Evolutionary conservation across 1,284 basidiomycete genomes (phyloP), one percentile per base, ranked within the genome.

Genomic region (Ganoderma multipileum): DNA sequence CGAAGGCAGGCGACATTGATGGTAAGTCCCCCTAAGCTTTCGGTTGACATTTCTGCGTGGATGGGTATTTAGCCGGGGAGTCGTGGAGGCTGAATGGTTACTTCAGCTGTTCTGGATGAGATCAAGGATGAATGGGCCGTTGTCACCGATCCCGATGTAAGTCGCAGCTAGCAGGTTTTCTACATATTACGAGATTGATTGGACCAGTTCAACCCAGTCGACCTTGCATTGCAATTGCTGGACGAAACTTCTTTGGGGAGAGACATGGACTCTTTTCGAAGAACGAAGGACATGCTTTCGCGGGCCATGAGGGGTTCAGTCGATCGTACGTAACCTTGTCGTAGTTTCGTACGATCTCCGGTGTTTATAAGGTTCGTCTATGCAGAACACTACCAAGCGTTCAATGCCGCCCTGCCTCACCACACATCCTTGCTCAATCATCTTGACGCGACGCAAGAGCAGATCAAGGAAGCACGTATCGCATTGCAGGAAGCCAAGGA

Each of bases 111-210:
- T 3, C 81, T 99, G 71, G 89, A 93, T 71, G 89, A 93, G 78
- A 94, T 98, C 71, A 90, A 89, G 75, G 91, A 93, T 72, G 95
- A 95, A 68, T 99, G 96, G 95, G 93, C 94, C 70, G 92, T 95
- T 75, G 89, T 97, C 58, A 89, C 94, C 68, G 89, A 95, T 72
- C 88, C 91, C 59, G 93, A 96, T 79, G 94, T 95, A 79, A 83
- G 90, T 76, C 41, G 39, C 28, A 18, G 16, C 50, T 65, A 58
- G 44, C 65, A 57, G 55, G 59, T 72, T 39, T 41, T 30, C 55
- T 42, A 47, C 65, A 61, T 47, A 63, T 70, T 36, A 63, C 23
- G 64, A 54, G 47, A 68, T 71, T 75, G 68, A 76, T 47, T 62
- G 63, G 70, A 68, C 38, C 74, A 96, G 93, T 98, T 98, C 81